Evolutionary conservation across 108 stramenopile genomes (phyloP).

Genomic region (Schizochytrium sp.): DNA sequence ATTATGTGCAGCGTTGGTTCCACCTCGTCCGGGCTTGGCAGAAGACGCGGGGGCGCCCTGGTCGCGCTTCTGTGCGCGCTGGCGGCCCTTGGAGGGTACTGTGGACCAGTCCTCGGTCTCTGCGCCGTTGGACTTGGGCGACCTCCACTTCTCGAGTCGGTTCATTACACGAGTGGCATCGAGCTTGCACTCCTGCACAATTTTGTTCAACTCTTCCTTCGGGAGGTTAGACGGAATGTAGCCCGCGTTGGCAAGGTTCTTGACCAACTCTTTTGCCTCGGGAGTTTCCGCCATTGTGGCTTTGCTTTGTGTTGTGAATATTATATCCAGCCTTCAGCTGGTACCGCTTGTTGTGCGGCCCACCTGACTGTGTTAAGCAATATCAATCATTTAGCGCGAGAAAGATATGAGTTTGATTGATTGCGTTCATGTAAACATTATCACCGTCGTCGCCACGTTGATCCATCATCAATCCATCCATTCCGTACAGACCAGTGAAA

Average conservation of each 20-base stretch:
- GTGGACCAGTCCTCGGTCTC: not conserved
- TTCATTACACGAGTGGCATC: not conserved
- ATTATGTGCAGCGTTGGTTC: not conserved
- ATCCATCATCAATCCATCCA: too few relatives aligned
- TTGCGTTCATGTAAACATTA: too few relatives aligned
- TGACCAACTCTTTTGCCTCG: constrained; percentile 28
- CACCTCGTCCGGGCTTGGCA: not conserved
- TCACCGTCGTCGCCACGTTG: too few relatives aligned
- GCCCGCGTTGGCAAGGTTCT: constrained; percentile 3
- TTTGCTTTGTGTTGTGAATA: too few relatives aligned
- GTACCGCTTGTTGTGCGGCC: too few relatives aligned
- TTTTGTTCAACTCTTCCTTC: constrained; percentile 33
- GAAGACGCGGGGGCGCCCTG: not conserved
- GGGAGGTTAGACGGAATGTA: constrained; percentile 18
- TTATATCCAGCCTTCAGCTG: too few relatives aligned
- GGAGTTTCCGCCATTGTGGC: not conserved
- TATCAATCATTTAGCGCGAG: too few relatives aligned
- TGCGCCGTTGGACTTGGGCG: not conserved
- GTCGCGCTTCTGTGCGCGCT: not conserved
- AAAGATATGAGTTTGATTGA: too few relatives aligned
- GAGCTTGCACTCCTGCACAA: not conserved
- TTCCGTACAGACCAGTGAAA: too few relatives aligned
- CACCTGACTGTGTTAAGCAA: too few relatives aligned
- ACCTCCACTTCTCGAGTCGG: constrained; percentile 20
- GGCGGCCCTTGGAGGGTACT: not conserved